Evolutionary conservation across 108 stramenopile genomes (phyloP).

Genomic region (Poteriospumella lacustris): DNA sequence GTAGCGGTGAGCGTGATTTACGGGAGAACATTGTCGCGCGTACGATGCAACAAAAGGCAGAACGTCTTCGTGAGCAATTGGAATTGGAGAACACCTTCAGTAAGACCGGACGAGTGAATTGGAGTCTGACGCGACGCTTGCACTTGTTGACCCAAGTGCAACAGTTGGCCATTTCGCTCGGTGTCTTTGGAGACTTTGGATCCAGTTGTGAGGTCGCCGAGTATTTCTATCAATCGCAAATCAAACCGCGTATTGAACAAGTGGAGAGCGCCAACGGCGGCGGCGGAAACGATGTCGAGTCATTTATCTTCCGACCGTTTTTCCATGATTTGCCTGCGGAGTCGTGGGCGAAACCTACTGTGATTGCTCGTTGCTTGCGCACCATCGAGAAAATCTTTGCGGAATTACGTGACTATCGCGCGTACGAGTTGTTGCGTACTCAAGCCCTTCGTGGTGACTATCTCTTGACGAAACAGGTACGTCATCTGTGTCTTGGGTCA

Average conservation of each 20-base stretch:
- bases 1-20: slow-evolving; percentile 81
- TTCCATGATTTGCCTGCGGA: too few species aligned
- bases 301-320: too few species aligned
- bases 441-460: slow-evolving; percentile 85
- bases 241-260: slow-evolving; percentile 41
- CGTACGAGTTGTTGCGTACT: slow-evolving; percentile 86
- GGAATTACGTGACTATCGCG: slow-evolving; percentile 81
- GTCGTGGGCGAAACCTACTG: neutral
- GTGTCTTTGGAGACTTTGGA: slow-evolving; percentile 70
- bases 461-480: slow-evolving; percentile 70
- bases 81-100: slow-evolving; percentile 53
- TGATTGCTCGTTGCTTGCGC: neutral
- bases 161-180: slow-evolving; percentile 73
- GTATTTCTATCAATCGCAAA: slow-evolving; percentile 66
- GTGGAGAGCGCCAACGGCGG: slow-evolving; percentile 13
- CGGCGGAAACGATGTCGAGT: slow-evolving; percentile 3
- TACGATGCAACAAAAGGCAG: slow-evolving; percentile 49
- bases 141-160: slow-evolving; percentile 78
- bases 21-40: slow-evolving; percentile 42
- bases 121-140: slow-evolving; percentile 72
- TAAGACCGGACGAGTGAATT: slow-evolving; percentile 76
- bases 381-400: slow-evolving; percentile 57
- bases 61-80: slow-evolving; percentile 39
- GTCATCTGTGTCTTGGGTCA: neutral
- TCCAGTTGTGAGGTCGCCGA: slow-evolving; percentile 82